These are phyloP conservation scores for Trypanosoma conorhini DNA, from an alignment of 208 protist genomes.

Conservation along the genomic window DNA sequence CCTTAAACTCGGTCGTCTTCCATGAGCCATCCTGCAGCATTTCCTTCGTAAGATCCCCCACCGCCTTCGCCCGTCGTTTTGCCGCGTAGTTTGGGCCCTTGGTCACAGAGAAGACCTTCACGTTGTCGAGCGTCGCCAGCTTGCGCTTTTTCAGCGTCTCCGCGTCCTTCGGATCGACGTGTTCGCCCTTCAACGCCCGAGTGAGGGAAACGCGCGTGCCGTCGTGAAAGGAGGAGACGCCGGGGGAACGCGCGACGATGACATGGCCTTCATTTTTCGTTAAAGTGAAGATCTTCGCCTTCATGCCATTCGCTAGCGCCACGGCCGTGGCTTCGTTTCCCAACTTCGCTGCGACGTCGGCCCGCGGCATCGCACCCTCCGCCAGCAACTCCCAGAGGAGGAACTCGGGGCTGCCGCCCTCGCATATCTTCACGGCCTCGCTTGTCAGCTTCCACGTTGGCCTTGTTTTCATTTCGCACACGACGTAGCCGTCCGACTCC, in stretches of 20 bases:
- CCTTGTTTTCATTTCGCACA: constrained; percentile 50
- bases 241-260: constrained; percentile 44
- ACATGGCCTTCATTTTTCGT: constrained; percentile 74
- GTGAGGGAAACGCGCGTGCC: constrained; percentile 41
- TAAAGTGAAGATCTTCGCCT: constrained; percentile 91
- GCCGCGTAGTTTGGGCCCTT: constrained; percentile 81
- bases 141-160: constrained; percentile 94
- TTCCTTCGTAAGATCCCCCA: constrained; percentile 93
- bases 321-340: constrained; percentile 68
- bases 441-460: constrained; percentile 71
- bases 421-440: constrained; percentile 79
- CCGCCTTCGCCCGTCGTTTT: constrained; percentile 69
- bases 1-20: constrained; percentile 95
- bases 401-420: constrained; percentile 91
- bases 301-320: constrained; percentile 93
- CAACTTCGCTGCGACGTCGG: constrained; percentile 47
- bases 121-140: constrained; percentile 70
- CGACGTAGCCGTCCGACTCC: constrained; percentile 77
- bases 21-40: constrained; percentile 96
- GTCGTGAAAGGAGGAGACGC: constrained; percentile 38
- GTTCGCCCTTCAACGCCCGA: constrained; percentile 24
- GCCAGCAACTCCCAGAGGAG: constrained; percentile 60
- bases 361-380: constrained; percentile 38
- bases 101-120: constrained; percentile 81
- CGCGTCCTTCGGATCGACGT: constrained; percentile 62